These are phyloP conservation scores for Chalaropsis ovoidea DNA, from an alignment of 2,329 filamentous ascomycete species.

Conservation along the genomic window DNA sequence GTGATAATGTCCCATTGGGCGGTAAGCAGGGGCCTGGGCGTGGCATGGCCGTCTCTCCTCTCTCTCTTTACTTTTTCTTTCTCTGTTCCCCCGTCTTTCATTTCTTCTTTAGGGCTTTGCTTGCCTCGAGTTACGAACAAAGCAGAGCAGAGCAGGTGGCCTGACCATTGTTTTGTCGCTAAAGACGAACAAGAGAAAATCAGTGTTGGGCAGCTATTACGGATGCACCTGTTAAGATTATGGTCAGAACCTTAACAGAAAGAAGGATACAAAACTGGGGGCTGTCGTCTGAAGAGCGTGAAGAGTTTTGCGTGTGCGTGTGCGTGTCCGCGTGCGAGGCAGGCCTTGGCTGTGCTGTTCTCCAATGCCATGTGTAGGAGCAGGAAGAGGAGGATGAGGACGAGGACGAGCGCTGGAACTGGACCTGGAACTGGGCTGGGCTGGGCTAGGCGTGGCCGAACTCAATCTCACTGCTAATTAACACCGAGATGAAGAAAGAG, in stretches of 20 bases:
- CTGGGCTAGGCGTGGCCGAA: neutral
- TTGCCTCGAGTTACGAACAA: no score
- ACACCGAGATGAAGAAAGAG: neutral
- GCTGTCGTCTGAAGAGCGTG: neutral
- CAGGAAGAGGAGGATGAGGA: no score
- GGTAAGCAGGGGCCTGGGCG: neutral
- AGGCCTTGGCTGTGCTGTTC: neutral
- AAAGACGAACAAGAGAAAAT: neutral
- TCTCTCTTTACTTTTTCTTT: neutral
- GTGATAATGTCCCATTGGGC: neutral
- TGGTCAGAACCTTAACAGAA: slow-evolving; percentile 4
- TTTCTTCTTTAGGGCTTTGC: neutral
- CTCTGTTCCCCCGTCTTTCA: neutral
- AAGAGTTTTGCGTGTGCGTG: no score
- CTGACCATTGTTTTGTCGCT: neutral
- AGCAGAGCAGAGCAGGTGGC: neutral
- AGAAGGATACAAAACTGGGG: neutral
- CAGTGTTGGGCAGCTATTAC: no score
- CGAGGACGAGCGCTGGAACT: no score
- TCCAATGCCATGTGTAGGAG: no score
- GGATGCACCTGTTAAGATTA: neutral
- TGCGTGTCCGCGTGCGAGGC: neutral
- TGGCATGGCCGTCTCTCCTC: neutral
- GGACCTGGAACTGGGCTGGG: neutral
- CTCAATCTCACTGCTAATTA: neutral